A percentile compares a stretch with the other conserved stretches of the same genome.
These are phyloP conservation scores for Camptophora hylomeconis DNA, from an alignment of 2,329 filamentous ascomycete species.

Conservation along the genomic window DNA sequence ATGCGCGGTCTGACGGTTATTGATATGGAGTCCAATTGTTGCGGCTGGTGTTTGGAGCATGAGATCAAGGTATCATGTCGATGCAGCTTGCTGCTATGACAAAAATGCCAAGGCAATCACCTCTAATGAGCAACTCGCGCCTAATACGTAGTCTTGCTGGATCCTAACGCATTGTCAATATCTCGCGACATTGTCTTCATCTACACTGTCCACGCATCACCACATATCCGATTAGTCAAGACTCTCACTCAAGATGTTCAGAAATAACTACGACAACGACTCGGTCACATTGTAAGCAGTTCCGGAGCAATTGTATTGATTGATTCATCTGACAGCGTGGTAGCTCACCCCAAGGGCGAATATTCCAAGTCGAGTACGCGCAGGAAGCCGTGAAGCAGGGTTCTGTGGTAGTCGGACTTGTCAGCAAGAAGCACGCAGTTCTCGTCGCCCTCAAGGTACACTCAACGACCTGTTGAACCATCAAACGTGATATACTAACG, in stretches of 20 bases:
- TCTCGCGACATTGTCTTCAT: too few species aligned
- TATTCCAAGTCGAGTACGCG: conserved; percentile 99
- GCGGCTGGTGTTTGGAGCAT: too few species aligned
- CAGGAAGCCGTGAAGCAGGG: conserved; percentile 98
- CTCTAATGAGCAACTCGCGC: too few species aligned
- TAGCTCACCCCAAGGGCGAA: conserved; percentile 96
- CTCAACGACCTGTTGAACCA: conserved; percentile 2
- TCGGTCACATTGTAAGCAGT: conserved; percentile 87
- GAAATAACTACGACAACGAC: conserved; percentile 99
- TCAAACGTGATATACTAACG: conserved; percentile 7
- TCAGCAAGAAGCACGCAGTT: conserved; percentile 95
- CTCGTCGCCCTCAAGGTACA: conserved; percentile 89
- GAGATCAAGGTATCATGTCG: too few species aligned
- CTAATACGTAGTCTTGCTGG: too few species aligned
- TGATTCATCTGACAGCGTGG: conserved; percentile 6
- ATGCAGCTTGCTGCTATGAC: too few species aligned
- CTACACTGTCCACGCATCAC: too few species aligned
- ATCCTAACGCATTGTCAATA: too few species aligned
- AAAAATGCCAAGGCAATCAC: too few species aligned
- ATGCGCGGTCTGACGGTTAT: too few species aligned
- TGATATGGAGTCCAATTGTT: too few species aligned
- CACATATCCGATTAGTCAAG: too few species aligned
- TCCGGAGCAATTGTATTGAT: conserved; percentile 5
- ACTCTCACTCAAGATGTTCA: conserved; percentile 60
- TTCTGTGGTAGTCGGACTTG: conserved; percentile 91